Base-by-base conservation (phyloP, 2,329 filamentous ascomycete species). In the Aureobasidium sp. region DNA sequence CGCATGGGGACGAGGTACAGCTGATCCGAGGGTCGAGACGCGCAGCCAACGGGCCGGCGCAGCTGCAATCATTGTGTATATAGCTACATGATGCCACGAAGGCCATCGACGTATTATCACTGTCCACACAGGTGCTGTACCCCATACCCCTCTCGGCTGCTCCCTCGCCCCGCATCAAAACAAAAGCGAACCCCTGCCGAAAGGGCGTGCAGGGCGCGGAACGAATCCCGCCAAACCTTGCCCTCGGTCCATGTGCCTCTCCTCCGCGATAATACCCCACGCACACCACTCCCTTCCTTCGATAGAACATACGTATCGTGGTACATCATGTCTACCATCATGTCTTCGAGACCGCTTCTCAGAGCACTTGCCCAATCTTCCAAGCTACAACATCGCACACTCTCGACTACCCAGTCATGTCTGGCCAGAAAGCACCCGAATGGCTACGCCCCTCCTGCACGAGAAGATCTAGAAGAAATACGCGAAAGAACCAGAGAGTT, bases 401-500 rank as follows among this genome's bases (percentile, higher is more conserved):
- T 58, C 2, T 47, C 55, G 23, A 58, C 55, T 15, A 38, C 55
- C 4, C 33, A 15, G 10, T 43, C 43, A 55, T 66, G 74, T 64
- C 81, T 84, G 61, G 91, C 90, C 17, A 84, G 81, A 23, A 89
- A 89, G 71, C 86, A 88, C 69, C 84, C 86, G 3, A 77, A 78
- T 65, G 84, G 81, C 69, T 91, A 90, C 74, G 76, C 77, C 60
- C 78, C 86, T 11, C 91, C 91, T 0, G 81, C 87, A 0, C 77
- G 83, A 46, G 81, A 85, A 61, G 91, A 96, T 60, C 81, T 96
- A 8, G 75, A 86, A 23, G 90, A 96, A 75, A 79, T 96, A 62
- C 84, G 91, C 61, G 89, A 92, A 69, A 80, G 88, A 27, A 90
- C 95, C 29, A 89, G 91, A 68, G 92, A 96, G 61, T 99, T 99